Evolutionary conservation across 768 basidiomycete genomes (phyloP).

Genomic region (Neoboletus magnificus): DNA sequence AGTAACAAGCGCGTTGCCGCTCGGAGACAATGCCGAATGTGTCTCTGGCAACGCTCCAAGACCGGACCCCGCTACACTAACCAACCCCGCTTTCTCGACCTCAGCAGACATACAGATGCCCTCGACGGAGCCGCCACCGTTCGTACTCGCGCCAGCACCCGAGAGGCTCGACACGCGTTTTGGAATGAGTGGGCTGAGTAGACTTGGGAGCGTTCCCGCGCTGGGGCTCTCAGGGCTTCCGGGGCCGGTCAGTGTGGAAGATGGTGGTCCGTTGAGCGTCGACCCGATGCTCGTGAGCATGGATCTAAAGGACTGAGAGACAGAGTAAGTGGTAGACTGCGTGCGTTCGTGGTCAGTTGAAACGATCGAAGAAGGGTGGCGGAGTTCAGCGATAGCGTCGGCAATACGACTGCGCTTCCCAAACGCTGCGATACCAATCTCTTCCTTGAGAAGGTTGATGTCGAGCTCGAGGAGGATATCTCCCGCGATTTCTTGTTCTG

Average conservation of each 20-base stretch:
- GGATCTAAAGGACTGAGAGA: slow-evolving; percentile 12
- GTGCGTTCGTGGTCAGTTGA: slow-evolving; percentile 47
- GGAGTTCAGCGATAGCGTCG: slow-evolving; percentile 87
- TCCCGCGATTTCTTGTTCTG: slow-evolving; percentile 99
- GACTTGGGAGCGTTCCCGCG: background rate
- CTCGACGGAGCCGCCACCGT: slow-evolving; percentile 19
- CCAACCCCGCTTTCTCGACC: slow-evolving; percentile 11
- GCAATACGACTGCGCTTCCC: slow-evolving; percentile 92
- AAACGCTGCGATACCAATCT: slow-evolving; percentile 90
- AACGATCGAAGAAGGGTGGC: slow-evolving; percentile 60
- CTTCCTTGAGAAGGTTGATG: slow-evolving; percentile 81
- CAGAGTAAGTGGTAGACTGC: slow-evolving; percentile 17
- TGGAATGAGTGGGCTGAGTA: background rate
- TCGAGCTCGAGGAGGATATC: slow-evolving; percentile 95
- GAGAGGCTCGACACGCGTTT: slow-evolving; percentile 12
- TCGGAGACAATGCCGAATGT: slow-evolving; percentile 56
- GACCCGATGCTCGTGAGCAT: slow-evolving; percentile 31
- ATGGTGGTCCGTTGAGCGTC: slow-evolving; percentile 15
- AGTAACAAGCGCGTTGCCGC: slow-evolving; percentile 51
- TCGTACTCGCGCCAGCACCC: slow-evolving; percentile 22
- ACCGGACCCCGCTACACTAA: slow-evolving; percentile 6
- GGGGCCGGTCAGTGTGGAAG: slow-evolving; percentile 21
- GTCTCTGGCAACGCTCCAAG: slow-evolving; percentile 38
- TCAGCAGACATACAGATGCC: slow-evolving; percentile 7
- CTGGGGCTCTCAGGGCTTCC: slow-evolving; percentile 9